Evolutionary conservation across 2,329 filamentous ascomycete species (phyloP).

Genomic region (Ophiocordyceps camponoti-floridani): DNA sequence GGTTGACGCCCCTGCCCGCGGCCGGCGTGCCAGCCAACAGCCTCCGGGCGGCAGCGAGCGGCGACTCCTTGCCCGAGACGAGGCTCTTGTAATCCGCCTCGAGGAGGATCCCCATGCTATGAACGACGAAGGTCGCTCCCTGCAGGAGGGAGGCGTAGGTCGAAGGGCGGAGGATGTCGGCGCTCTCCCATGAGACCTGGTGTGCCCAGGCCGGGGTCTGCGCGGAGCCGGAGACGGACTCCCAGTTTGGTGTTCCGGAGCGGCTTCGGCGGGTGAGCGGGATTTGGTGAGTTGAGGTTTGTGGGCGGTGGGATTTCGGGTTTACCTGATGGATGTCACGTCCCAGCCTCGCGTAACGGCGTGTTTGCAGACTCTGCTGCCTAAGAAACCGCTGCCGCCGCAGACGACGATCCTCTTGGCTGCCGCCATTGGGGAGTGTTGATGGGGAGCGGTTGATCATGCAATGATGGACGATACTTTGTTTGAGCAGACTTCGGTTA

Average conservation of each 20-base stretch:
- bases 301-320: neutral
- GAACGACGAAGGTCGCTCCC: constrained; percentile 70
- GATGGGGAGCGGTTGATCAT: neutral
- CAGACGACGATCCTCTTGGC: constrained; percentile 76
- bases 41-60: constrained; percentile 58
- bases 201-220: constrained; percentile 64
- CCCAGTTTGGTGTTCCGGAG: constrained; percentile 79
- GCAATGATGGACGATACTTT: neutral
- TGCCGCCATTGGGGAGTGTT: constrained; percentile 23
- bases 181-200: constrained; percentile 72
- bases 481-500: neutral
- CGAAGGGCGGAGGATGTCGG: constrained; percentile 67
- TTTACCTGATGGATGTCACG: constrained; percentile 78
- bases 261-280: constrained; percentile 35
- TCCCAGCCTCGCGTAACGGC: constrained; percentile 77
- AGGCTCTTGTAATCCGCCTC: constrained; percentile 97
- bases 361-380: constrained; percentile 76
- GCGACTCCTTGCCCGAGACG: constrained; percentile 64
- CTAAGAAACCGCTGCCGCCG: constrained; percentile 85
- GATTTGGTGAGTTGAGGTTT: neutral
- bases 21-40: constrained; percentile 47
- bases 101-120: constrained; percentile 88
- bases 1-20: constrained; percentile 48
- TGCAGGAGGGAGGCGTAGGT: constrained; percentile 64
- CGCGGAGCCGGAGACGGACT: constrained; percentile 51